These are phyloP conservation scores for Taiwanofungus camphoratus DNA, from an alignment of 1,284 basidiomycete species.

Conservation along the genomic window DNA sequence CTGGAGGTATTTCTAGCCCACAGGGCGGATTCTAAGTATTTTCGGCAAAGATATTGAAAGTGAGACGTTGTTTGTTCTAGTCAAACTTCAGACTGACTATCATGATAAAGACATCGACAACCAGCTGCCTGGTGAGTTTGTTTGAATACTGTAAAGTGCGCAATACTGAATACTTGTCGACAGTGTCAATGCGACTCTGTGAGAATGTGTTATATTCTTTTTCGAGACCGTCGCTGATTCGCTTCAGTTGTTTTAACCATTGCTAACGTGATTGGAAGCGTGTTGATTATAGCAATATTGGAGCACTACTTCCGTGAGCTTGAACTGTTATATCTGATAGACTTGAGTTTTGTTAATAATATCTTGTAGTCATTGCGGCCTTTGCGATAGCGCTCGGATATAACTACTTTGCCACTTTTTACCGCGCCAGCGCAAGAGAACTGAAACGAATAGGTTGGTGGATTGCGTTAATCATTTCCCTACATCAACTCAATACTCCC, in stretches of 20 bases:
- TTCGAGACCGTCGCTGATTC: neutral
- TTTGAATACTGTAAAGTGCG: neutral
- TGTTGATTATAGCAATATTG: slow-evolving; percentile 63
- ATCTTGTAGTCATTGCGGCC: slow-evolving; percentile 44
- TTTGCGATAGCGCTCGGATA: slow-evolving; percentile 45
- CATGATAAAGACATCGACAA: slow-evolving; percentile 51
- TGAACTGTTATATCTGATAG: neutral
- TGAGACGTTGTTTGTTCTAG: slow-evolving; percentile 29
- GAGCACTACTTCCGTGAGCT: slow-evolving; percentile 64
- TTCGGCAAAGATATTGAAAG: slow-evolving; percentile 64
- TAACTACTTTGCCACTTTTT: slow-evolving; percentile 53
- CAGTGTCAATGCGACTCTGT: slow-evolving; percentile 64
- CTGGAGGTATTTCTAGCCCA: slow-evolving; percentile 33
- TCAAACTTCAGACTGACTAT: slow-evolving; percentile 1
- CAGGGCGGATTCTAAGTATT: slow-evolving; percentile 59
- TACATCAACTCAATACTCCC: slow-evolving; percentile 14
- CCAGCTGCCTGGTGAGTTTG: slow-evolving; percentile 41
- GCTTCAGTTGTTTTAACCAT: slow-evolving; percentile 43
- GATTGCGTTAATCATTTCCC: slow-evolving; percentile 19
- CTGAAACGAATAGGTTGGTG: slow-evolving; percentile 58
- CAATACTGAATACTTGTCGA: slow-evolving; percentile 11
- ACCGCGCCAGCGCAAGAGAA: slow-evolving; percentile 64
- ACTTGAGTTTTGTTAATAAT: neutral
- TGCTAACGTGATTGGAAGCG: slow-evolving; percentile 48
- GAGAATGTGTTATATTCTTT: slow-evolving; percentile 20